Evolutionary conservation across 2,329 filamentous ascomycete species (phyloP).

Genomic region (Neofusicoccum laricinum): DNA sequence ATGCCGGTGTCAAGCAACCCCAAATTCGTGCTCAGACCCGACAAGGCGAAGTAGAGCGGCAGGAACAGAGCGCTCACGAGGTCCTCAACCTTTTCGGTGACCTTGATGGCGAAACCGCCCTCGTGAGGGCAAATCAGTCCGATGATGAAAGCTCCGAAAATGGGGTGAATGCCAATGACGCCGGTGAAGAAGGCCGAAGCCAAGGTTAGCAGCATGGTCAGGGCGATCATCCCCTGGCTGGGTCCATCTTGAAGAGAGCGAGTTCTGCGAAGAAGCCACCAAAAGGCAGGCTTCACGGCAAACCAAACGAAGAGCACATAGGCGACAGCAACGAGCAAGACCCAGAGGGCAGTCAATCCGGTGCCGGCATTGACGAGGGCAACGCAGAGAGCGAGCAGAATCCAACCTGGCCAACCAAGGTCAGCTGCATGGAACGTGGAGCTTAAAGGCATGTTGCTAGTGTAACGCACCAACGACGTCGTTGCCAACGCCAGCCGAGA

Average conservation of each 20-base stretch:
- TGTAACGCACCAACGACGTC: slow-evolving; percentile 64
- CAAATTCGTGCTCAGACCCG: slow-evolving; percentile 82
- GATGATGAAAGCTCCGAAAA: slow-evolving; percentile 89
- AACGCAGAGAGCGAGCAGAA: slow-evolving; percentile 87
- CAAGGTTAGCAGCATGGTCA: slow-evolving; percentile 78
- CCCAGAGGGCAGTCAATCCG: slow-evolving; percentile 80
- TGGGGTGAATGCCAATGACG: slow-evolving; percentile 88
- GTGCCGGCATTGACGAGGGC: slow-evolving; percentile 84
- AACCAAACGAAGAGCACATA: slow-evolving; percentile 75
- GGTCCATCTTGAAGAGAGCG: slow-evolving; percentile 84
- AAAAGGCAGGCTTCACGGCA: slow-evolving; percentile 68
- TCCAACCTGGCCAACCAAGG: slow-evolving; percentile 58
- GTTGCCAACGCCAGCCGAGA: slow-evolving; percentile 89
- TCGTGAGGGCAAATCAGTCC: slow-evolving; percentile 89
- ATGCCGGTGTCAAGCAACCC: slow-evolving; percentile 77
- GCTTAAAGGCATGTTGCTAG: not conserved
- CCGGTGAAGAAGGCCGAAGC: slow-evolving; percentile 82
- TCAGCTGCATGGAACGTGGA: not conserved
- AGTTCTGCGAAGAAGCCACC: slow-evolving; percentile 69
- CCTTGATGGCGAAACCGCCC: slow-evolving; percentile 82
- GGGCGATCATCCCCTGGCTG: slow-evolving; percentile 75
- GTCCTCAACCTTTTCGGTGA: slow-evolving; percentile 94
- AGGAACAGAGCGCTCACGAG: slow-evolving; percentile 79
- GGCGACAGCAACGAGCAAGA: slow-evolving; percentile 71
- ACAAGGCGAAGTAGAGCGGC: slow-evolving; percentile 90